These are phyloP conservation scores for Alternaria hordeiaustralica DNA, from an alignment of 2,329 filamentous ascomycete genomes.

Conservation along the genomic window DNA sequence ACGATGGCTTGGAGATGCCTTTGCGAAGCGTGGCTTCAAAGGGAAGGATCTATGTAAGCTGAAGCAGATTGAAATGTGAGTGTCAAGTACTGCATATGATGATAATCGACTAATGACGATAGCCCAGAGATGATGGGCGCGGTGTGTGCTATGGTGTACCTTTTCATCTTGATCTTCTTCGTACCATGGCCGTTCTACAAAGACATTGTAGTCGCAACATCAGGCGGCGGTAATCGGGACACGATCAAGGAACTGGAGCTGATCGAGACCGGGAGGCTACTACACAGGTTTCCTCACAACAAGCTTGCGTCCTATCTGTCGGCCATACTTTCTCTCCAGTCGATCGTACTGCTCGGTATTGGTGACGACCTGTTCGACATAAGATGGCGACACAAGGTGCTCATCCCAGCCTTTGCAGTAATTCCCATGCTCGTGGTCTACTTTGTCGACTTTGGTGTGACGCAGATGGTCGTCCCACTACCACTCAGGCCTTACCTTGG, in stretches of 20 bases:
- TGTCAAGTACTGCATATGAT: conserved; percentile 9
- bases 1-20: conserved; percentile 88
- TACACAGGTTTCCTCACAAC: conserved; percentile 92
- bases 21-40: conserved; percentile 86
- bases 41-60: conserved; percentile 87
- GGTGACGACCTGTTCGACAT: conserved; percentile 98
- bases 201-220: conserved; percentile 93
- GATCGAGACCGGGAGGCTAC: conserved; percentile 80
- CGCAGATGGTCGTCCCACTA: conserved; percentile 88
- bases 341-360: conserved; percentile 87
- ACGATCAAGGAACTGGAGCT: conserved; percentile 76
- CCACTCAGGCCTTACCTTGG: conserved; percentile 85
- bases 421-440: conserved; percentile 96
- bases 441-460: conserved; percentile 98
- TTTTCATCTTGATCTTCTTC: conserved; percentile 87
- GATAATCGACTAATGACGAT: conserved; percentile 23
- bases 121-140: conserved; percentile 96
- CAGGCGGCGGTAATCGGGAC: conserved; percentile 89
- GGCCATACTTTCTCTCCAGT: conserved; percentile 90
- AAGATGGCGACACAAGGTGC: conserved; percentile 97
- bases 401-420: conserved; percentile 92
- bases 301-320: conserved; percentile 97
- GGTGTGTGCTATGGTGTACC: conserved; percentile 89
- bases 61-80: conserved; percentile 75
- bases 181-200: conserved; percentile 98